These are phyloP conservation scores for Candida alai DNA, from an alignment of 805 yeast species.

Conservation along the genomic window DNA sequence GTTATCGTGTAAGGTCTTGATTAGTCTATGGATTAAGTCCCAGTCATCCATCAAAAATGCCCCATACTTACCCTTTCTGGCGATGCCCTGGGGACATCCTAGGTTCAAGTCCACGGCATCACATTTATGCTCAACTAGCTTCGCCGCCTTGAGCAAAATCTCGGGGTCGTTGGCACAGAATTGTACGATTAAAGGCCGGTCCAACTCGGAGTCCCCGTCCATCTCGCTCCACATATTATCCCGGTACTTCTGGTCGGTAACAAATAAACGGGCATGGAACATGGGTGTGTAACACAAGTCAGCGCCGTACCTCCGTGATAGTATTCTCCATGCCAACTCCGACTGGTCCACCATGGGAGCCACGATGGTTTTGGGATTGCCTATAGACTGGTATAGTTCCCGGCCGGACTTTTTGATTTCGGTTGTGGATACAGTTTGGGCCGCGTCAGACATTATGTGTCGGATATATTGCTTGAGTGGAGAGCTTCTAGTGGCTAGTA, in stretches of 20 bases:
- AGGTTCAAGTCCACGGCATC: constrained; percentile 95
- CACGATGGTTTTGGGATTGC: constrained; percentile 76
- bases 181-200: constrained; percentile 88
- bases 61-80: constrained; percentile 91
- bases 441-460: too few species aligned
- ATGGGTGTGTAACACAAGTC: constrained; percentile 93
- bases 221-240: constrained; percentile 61
- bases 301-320: constrained; percentile 87
- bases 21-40: constrained; percentile 72
- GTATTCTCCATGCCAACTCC: constrained; percentile 90
- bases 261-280: constrained; percentile 91
- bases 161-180: constrained; percentile 97
- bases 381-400: constrained; percentile 63
- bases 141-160: constrained; percentile 75
- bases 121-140: constrained; percentile 72
- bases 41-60: constrained; percentile 97
- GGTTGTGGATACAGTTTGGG: too few species aligned
- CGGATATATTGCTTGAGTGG: too few species aligned
- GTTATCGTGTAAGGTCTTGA: constrained; percentile 68
- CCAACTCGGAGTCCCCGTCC: constrained; percentile 69
- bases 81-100: constrained; percentile 99
- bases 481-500: too few species aligned
- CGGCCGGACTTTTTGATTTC: too few species aligned
- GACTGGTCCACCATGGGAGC: constrained; percentile 99
- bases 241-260: constrained; percentile 78